phyloP scores from a whole-genome alignment of 352 stramenopile species.

The Phytophthora kernoviae region DNA sequence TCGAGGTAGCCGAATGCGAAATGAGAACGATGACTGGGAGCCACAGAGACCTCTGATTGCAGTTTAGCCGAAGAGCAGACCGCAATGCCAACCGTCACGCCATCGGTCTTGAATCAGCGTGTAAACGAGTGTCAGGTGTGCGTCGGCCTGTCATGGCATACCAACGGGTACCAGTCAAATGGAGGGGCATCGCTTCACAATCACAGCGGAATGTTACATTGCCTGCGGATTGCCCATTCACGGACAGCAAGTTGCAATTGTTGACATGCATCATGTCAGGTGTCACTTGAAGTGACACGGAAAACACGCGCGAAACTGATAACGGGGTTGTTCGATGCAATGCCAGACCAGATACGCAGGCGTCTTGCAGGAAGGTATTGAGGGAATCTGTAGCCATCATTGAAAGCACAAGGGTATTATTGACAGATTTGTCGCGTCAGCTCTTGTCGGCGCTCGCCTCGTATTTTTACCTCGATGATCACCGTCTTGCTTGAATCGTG shows the following conservation, averaged over 20 bases:
- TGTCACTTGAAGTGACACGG: not conserved
- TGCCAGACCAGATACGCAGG: too few species aligned
- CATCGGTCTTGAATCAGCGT: not conserved
- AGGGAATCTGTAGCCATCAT: too few species aligned
- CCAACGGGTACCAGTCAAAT: slow-evolving; percentile 4
- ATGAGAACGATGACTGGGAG: slow-evolving; percentile 2
- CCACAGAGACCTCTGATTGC: not conserved
- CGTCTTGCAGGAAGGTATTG: not conserved
- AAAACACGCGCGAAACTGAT: not conserved
- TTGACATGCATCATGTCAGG: slow-evolving; percentile 14
- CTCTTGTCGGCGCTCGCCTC: too few species aligned
- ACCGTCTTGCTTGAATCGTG: not conserved
- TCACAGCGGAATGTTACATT: slow-evolving; percentile 18
- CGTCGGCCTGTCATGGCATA: not conserved
- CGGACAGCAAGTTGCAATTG: slow-evolving; percentile 20
- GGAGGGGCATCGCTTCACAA: slow-evolving; percentile 15
- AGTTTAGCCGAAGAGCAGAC: not conserved
- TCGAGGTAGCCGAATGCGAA: slow-evolving; percentile 18
- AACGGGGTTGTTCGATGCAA: not conserved
- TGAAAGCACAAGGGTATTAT: too few species aligned
- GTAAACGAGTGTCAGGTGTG: slow-evolving; percentile 1
- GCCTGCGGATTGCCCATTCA: not conserved
- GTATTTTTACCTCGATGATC: too few species aligned
- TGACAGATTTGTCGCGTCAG: too few species aligned
- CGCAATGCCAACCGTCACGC: not conserved